Percentiles rank a stretch among this genome's conserved stretches.
phyloP scores from a whole-genome alignment of 2,329 filamentous ascomycete species.

The Fusarium liriodendri region DNA sequence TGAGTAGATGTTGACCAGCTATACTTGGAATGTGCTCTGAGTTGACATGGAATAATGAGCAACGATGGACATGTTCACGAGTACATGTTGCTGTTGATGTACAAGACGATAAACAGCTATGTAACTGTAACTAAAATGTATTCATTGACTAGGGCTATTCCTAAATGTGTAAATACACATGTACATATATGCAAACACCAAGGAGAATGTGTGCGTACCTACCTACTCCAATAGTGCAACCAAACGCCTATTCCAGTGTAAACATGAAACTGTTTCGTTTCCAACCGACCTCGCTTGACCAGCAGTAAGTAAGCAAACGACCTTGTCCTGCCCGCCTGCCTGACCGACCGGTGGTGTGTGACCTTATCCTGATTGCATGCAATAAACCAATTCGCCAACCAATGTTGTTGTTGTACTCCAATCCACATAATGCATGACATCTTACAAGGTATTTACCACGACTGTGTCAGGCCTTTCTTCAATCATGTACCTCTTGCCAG shows the following conservation, averaged over 20 bases:
- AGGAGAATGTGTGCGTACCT: not conserved
- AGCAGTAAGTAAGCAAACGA: not conserved
- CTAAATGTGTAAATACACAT: not conserved
- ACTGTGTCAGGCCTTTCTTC: slow-evolving; percentile 42
- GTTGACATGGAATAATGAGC: not conserved
- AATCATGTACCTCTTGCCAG: slow-evolving; percentile 48
- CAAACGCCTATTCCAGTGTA: not conserved
- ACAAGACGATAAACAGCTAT: not conserved
- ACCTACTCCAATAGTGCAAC: not conserved
- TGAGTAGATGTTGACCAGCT: not conserved
- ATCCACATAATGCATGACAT: not conserved
- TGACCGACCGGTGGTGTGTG: not conserved
- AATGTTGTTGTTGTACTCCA: not conserved
- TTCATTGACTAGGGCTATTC: not conserved
- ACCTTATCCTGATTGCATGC: not conserved
- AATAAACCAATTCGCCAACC: not conserved
- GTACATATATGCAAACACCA: not conserved
- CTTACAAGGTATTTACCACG: slow-evolving; percentile 30
- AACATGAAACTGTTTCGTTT: not conserved
- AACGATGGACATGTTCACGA: not conserved
- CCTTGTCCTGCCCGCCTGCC: not conserved
- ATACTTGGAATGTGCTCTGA: not conserved
- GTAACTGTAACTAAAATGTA: not conserved
- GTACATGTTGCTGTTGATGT: not conserved
- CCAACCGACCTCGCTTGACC: not conserved